These are phyloP conservation scores for Beauveria asiatica DNA, from an alignment of 2,329 filamentous ascomycete species.

Conservation along the genomic window DNA sequence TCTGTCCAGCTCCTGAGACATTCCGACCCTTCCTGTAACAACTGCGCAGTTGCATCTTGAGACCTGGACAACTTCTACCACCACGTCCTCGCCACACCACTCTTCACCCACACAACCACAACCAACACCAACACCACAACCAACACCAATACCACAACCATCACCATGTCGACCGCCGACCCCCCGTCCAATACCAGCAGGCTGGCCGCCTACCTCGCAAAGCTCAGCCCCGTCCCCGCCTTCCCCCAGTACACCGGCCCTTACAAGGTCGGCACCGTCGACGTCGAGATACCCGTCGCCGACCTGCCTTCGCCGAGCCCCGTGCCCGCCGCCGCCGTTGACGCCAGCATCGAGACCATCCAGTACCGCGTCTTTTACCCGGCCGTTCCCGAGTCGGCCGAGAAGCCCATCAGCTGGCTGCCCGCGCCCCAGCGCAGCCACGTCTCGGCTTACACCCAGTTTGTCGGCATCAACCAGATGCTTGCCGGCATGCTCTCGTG, in stretches of 20 bases:
- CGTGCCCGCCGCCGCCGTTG: conserved; percentile 42
- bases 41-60: neutral
- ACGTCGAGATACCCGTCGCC: conserved; percentile 67
- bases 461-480: conserved; percentile 56
- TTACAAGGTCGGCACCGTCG: conserved; percentile 69
- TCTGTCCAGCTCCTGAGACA: neutral
- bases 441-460: conserved; percentile 66
- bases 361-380: conserved; percentile 81
- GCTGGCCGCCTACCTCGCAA: conserved; percentile 40
- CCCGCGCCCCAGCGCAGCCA: conserved; percentile 68
- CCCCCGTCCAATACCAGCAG: conserved; percentile 19
- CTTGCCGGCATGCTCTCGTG: conserved; percentile 53
- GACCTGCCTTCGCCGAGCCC: conserved; percentile 47
- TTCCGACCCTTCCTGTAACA: neutral
- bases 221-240: conserved; percentile 57
- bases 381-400: conserved; percentile 41
- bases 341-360: conserved; percentile 57
- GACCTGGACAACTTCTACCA: neutral
- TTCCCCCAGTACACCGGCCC: conserved; percentile 72
- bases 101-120: neutral
- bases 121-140: neutral
- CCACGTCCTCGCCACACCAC: neutral
- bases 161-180: conserved; percentile 4
- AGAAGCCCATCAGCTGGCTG: conserved; percentile 64
- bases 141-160: neutral